Percentiles rank a stretch among this genome's conserved stretches.
These are phyloP conservation scores for Artomyces pyxidatus DNA, from an alignment of 768 basidiomycete species.

Conservation along the genomic window DNA sequence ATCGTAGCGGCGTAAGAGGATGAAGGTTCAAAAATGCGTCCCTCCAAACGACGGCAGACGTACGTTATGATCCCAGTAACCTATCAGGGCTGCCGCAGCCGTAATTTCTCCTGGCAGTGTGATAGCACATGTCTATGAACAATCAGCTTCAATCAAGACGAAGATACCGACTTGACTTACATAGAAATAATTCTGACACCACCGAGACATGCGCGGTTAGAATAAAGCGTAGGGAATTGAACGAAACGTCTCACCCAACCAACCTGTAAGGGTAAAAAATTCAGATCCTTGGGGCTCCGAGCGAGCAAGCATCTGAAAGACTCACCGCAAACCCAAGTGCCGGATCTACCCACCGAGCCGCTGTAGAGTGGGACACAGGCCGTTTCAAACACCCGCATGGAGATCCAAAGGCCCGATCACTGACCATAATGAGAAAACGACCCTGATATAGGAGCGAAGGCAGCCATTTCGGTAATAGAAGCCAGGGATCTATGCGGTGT, in stretches of 20 bases:
- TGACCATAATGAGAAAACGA: conserved; percentile 22
- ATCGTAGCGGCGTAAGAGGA: background rate
- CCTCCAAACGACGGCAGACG: background rate
- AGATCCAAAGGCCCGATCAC: background rate
- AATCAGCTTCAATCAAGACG: background rate
- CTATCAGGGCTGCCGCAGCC: conserved; percentile 11
- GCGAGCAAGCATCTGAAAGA: background rate
- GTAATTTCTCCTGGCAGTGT: conserved; percentile 14
- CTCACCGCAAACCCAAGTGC: conserved; percentile 25
- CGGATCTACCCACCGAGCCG: conserved; percentile 26
- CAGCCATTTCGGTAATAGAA: conserved; percentile 24
- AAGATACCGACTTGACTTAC: background rate
- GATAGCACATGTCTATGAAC: conserved; percentile 11
- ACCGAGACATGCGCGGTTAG: background rate
- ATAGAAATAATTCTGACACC: conserved; percentile 14
- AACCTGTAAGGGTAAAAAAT: conserved; percentile 1
- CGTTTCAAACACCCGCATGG: background rate
- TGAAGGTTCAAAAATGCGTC: too few relatives aligned
- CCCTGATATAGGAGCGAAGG: conserved; percentile 22
- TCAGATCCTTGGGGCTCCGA: too few relatives aligned
- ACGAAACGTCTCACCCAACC: conserved; percentile 11
- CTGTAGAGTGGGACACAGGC: conserved; percentile 11
- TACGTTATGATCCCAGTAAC: conserved; percentile 14
- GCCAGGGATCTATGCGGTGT: conserved; percentile 19
- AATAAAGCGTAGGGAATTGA: background rate